Evolutionary conservation across 2,329 filamentous ascomycete species (phyloP).

Genomic region (Calycina marina): DNA sequence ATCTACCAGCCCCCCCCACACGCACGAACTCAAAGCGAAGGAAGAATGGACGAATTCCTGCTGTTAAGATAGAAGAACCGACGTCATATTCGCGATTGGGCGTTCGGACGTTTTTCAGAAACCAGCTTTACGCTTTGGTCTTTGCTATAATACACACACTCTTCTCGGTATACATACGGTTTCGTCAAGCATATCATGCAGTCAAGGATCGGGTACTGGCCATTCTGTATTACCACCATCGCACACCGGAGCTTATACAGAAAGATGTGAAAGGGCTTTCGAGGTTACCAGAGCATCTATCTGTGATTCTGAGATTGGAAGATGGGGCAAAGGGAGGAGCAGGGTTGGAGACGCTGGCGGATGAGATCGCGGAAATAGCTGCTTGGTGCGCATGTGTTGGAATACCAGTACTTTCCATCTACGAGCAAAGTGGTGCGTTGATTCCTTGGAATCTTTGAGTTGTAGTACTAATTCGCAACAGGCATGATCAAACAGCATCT

Average conservation of each 20-base stretch:
- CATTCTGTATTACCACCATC: constrained; percentile 87
- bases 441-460: neutral
- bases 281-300: constrained; percentile 72
- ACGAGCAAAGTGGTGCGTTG: constrained; percentile 70
- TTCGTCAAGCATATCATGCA: constrained; percentile 66
- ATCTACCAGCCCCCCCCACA: constrained; percentile 19
- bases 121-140: constrained; percentile 49
- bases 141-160: constrained; percentile 62
- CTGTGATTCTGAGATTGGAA: constrained; percentile 67
- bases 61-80: constrained; percentile 14
- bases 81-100: constrained; percentile 29
- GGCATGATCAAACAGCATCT: constrained; percentile 83
- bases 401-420: constrained; percentile 76
- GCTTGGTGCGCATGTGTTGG: constrained; percentile 88
- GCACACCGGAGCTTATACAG: constrained; percentile 81
- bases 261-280: constrained; percentile 66
- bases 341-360: constrained; percentile 69
- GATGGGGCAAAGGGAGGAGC: constrained; percentile 53
- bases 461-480: constrained; percentile 24
- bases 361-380: constrained; percentile 80
- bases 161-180: constrained; percentile 78
- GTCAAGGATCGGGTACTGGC: constrained; percentile 65
- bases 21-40: constrained; percentile 10
- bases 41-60: constrained; percentile 17
- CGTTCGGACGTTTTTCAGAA: constrained; percentile 44